phyloP scores from a whole-genome alignment of 2,329 filamentous ascomycete genomes.

The Diplocarpon mali region DNA sequence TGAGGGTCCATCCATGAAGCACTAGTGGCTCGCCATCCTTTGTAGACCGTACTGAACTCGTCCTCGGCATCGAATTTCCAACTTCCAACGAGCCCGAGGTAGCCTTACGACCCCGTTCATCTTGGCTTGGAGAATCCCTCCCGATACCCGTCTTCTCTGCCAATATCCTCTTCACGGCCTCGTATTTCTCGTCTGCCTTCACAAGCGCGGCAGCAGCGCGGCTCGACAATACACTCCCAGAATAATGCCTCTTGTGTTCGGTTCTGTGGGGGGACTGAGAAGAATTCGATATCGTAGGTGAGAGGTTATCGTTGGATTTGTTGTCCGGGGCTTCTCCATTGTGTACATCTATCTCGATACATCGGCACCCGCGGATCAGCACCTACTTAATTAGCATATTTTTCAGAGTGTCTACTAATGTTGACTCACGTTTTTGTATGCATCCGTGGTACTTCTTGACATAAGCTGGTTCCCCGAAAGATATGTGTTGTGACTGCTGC shows the following conservation, averaged over 20 bases:
- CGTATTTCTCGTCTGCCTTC: conserved; percentile 22
- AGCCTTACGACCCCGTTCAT: conserved; percentile 11
- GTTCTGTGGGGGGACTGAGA: conserved; percentile 28
- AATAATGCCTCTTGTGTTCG: conserved; percentile 32
- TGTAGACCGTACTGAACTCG: conserved; percentile 20
- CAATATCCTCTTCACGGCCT: conserved; percentile 18
- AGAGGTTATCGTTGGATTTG: conserved; percentile 15
- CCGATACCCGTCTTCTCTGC: conserved; percentile 11
- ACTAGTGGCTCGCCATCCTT: conserved; percentile 59
- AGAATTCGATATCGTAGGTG: conserved; percentile 5
- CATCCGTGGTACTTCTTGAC: conserved; percentile 61
- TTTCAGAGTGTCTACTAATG: neutral
- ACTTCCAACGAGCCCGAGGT: conserved; percentile 11
- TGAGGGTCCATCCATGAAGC: conserved; percentile 78
- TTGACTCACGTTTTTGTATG: conserved; percentile 59
- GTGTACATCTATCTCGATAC: conserved; percentile 93
- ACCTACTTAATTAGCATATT: conserved; percentile 36
- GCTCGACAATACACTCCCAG: conserved; percentile 26
- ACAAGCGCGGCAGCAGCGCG: conserved; percentile 22
- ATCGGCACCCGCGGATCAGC: conserved; percentile 68
- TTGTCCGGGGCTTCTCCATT: conserved; percentile 48
- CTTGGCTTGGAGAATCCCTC: conserved; percentile 12
- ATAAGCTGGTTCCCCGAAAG: conserved; percentile 76
- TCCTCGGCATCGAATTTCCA: conserved; percentile 19
- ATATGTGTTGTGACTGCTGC: conserved; percentile 91